Conservation (phyloP, 1,284 basidiomycete species). For the Fomitiporia mediterranea region DNA sequence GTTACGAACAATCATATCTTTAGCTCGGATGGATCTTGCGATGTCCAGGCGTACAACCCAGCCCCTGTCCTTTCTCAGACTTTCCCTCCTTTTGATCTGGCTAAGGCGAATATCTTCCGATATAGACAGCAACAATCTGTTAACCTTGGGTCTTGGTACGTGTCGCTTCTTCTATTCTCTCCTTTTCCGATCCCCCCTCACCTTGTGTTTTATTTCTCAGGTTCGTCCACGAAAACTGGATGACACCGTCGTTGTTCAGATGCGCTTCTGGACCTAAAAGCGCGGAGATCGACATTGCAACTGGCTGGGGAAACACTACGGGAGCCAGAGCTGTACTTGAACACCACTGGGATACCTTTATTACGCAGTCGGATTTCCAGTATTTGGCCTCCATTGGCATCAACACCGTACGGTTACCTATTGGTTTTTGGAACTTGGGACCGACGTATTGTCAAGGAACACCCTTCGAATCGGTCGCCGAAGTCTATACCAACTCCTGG, state of each 20-base stretch:
- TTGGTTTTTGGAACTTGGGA: slow-evolving; percentile 65
- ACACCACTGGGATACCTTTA: slow-evolving; percentile 77
- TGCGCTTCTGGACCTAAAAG: slow-evolving; percentile 52
- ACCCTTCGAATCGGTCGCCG: slow-evolving; percentile 50
- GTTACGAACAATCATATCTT: not conserved
- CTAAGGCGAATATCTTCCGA: slow-evolving; percentile 48
- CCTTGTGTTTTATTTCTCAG: slow-evolving; percentile 30
- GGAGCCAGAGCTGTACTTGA: slow-evolving; percentile 57
- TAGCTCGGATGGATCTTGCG: slow-evolving; percentile 26
- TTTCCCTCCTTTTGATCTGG: slow-evolving; percentile 47
- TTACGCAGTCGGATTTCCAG: slow-evolving; percentile 61
- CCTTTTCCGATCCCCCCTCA: slow-evolving; percentile 3
- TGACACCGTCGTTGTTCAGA: slow-evolving; percentile 64
- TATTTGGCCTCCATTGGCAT: slow-evolving; percentile 59
- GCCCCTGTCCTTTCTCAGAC: slow-evolving; percentile 33
- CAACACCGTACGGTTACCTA: slow-evolving; percentile 69
- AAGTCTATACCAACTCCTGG: slow-evolving; percentile 66
- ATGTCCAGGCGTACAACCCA: slow-evolving; percentile 35
- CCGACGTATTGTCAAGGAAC: slow-evolving; percentile 46
- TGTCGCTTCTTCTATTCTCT: not conserved
- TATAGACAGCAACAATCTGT: slow-evolving; percentile 63
- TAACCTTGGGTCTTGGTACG: slow-evolving; percentile 61
- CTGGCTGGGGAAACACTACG: slow-evolving; percentile 43
- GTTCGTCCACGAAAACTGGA: slow-evolving; percentile 80
- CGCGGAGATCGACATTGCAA: slow-evolving; percentile 55